These are phyloP conservation scores for Polygonum maritimum DNA, from an alignment of 148 eudicot species.

Conservation along the genomic window DNA sequence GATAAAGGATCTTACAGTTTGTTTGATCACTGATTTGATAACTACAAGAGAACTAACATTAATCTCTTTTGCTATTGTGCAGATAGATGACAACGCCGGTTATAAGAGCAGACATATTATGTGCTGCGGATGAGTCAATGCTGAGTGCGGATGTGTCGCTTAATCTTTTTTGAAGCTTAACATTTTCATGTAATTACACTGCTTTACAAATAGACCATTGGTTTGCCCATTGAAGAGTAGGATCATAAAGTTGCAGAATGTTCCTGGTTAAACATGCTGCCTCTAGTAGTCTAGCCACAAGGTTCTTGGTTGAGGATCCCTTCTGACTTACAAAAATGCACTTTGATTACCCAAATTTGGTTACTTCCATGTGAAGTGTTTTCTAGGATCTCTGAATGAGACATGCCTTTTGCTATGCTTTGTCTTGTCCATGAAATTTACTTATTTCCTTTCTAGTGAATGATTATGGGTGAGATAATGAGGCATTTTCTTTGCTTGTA, in stretches of 20 bases:
- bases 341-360: background rate
- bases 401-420: background rate
- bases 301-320: background rate
- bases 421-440: background rate
- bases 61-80: background rate
- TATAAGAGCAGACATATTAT: background rate
- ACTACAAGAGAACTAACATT: background rate
- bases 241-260: conserved; percentile 1
- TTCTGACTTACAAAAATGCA: background rate
- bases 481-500: too few species aligned
- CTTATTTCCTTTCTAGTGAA: background rate
- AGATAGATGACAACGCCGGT: background rate
- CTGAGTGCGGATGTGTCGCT: background rate
- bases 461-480: background rate
- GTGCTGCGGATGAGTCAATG: background rate
- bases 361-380: background rate
- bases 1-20: background rate
- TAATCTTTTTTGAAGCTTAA: background rate
- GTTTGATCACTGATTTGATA: background rate
- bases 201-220: background rate
- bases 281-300: background rate
- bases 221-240: background rate
- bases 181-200: background rate
- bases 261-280: background rate
- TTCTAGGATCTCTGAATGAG: background rate